phyloP scores from a whole-genome alignment of 1,139 yeast genomes.

The Sugiyamaella castrensis region DNA sequence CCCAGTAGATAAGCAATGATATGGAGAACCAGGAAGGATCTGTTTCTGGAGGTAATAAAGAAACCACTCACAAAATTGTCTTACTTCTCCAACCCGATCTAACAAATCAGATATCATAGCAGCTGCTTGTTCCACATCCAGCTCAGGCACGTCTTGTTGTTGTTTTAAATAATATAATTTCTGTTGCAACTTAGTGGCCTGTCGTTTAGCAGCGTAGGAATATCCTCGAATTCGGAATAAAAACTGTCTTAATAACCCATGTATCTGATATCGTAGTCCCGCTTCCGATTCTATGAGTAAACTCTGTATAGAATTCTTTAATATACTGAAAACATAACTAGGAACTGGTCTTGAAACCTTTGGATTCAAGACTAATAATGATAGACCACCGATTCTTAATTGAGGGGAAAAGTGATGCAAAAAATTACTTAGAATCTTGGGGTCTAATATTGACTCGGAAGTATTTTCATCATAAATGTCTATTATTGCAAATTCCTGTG shows the following conservation, averaged over 20 bases:
- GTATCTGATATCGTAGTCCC: constrained; percentile 63
- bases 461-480: constrained; percentile 48
- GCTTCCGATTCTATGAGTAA: constrained; percentile 62
- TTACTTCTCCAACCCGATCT: constrained; percentile 25
- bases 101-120: constrained; percentile 11
- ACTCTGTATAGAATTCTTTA: constrained; percentile 45
- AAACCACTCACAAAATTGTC: constrained; percentile 46
- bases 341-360: constrained; percentile 60
- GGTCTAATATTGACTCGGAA: constrained; percentile 36
- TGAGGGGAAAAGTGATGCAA: constrained; percentile 46
- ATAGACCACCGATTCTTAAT: constrained; percentile 56
- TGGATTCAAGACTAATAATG: constrained; percentile 57
- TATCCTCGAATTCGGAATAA: constrained; percentile 66
- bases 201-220: constrained; percentile 43
- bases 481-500: constrained; percentile 56
- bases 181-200: neutral
- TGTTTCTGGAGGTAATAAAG: constrained; percentile 42
- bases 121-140: neutral
- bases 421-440: constrained; percentile 40
- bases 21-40: constrained; percentile 65
- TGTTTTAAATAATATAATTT: neutral
- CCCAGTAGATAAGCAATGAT: constrained; percentile 56
- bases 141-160: neutral
- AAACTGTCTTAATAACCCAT: constrained; percentile 58
- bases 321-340: constrained; percentile 42